A percentile compares a stretch with the other conserved stretches of the same genome.
Conservation (phyloP, 2,329 filamentous ascomycete species). For the Colletotrichum sp. region DNA sequence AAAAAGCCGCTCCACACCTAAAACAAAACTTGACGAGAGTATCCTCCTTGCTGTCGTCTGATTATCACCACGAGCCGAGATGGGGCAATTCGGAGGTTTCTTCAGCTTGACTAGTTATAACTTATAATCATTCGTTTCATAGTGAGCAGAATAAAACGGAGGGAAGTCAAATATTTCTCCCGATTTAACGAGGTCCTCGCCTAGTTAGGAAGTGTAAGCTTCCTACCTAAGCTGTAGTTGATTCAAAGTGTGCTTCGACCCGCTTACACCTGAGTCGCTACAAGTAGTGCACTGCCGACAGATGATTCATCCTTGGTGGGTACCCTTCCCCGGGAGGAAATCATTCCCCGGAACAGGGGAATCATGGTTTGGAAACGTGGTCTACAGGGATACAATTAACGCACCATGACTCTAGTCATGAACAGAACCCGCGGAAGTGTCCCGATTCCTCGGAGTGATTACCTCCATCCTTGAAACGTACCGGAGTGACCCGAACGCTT, state of each 20-base stretch:
- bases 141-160: background rate
- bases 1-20: background rate
- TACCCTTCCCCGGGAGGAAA: background rate
- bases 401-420: background rate
- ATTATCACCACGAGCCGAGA: background rate
- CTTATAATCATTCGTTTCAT: background rate
- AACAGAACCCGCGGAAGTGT: background rate
- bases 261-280: background rate
- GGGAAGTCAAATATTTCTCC: background rate
- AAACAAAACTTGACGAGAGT: background rate
- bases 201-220: background rate
- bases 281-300: background rate
- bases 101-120: background rate
- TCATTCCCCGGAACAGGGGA: background rate
- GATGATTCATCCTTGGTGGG: background rate
- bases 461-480: background rate
- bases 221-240: background rate
- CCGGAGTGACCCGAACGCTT: accelerated
- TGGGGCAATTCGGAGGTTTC: background rate
- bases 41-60: background rate
- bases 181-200: background rate
- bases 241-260: background rate
- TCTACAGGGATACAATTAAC: background rate
- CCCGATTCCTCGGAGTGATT: background rate
- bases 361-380: background rate